A percentile compares a stretch with the other conserved stretches of the same genome.
Conservation (phyloP, 306 rosid species). For the Sphenostylis stenocarpa region DNA sequence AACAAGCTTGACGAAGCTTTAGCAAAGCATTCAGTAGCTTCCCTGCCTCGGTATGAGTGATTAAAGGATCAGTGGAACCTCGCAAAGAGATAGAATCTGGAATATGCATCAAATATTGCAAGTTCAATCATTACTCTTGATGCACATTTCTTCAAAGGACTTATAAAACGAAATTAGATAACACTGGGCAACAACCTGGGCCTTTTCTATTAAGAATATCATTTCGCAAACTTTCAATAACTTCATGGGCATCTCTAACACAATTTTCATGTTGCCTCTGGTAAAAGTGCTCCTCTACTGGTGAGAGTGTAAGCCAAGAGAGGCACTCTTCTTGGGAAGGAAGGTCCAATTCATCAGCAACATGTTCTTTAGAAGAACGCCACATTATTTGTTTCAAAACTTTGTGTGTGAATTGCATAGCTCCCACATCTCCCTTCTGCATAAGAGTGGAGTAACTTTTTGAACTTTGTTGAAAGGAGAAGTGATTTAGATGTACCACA, state of each 20-base stretch:
- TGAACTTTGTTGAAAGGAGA: background rate
- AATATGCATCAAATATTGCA: conserved; percentile 42
- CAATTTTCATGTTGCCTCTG: conserved; percentile 96
- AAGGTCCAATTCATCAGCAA: conserved; percentile 89
- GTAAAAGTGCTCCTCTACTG: conserved; percentile 92
- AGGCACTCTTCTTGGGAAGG: conserved; percentile 91
- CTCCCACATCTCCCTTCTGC: conserved; percentile 80
- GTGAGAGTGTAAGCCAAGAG: conserved; percentile 87
- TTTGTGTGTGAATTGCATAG: conserved; percentile 75
- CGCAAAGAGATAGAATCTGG: conserved; percentile 54
- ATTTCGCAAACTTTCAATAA: conserved; percentile 74
- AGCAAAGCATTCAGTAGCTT: conserved; percentile 83
- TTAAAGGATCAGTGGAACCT: conserved; percentile 55
- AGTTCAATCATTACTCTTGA: conserved; percentile 29
- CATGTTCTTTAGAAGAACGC: conserved; percentile 84
- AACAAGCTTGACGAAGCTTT: conserved; percentile 98
- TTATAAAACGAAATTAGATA: conserved; percentile 36
- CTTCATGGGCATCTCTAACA: conserved; percentile 81
- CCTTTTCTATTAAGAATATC: conserved; percentile 65
- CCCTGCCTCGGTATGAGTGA: conserved; percentile 89
- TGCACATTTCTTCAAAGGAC: conserved; percentile 28
- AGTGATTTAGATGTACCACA: background rate
- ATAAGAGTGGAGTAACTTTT: conserved; percentile 23
- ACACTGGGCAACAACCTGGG: conserved; percentile 56
- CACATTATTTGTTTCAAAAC: conserved; percentile 90